Conservation (phyloP, 2,329 filamentous ascomycete genomes). For the Didymellaceae sp. region DNA sequence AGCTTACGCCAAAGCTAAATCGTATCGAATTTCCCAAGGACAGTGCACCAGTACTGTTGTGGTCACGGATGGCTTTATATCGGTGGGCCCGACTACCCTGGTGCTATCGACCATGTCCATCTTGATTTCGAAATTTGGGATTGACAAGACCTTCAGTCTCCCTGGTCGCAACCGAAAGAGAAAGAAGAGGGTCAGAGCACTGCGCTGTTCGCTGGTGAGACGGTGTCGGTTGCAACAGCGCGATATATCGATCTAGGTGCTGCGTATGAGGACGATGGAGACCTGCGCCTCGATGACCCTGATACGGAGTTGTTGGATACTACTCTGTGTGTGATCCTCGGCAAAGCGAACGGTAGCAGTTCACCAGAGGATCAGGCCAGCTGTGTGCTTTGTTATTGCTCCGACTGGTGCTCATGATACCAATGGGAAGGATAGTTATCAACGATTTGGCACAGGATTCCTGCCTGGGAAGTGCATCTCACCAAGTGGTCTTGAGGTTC, state of each 20-base stretch:
- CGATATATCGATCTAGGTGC: neutral
- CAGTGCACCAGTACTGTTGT: too few relatives aligned
- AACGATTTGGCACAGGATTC: neutral
- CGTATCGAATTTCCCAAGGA: too few relatives aligned
- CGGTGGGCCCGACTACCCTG: too few relatives aligned
- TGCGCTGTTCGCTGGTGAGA: neutral
- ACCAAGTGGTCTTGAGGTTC: neutral
- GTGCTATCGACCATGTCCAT: too few relatives aligned
- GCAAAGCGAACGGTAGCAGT: neutral
- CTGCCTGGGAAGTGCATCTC: neutral
- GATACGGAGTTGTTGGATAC: neutral
- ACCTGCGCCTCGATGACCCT: neutral
- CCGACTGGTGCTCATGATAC: neutral
- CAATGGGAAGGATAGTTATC: neutral
- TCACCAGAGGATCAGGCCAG: neutral
- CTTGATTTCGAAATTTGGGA: too few relatives aligned
- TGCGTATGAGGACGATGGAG: neutral
- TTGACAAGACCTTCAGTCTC: too few relatives aligned
- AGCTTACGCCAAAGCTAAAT: too few relatives aligned
- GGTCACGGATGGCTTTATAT: too few relatives aligned
- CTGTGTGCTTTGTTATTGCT: neutral
- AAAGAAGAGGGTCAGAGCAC: neutral
- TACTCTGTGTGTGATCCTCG: neutral
- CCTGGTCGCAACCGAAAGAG: neutral
- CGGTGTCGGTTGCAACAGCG: neutral